Base-by-base conservation (phyloP, 2,329 filamentous ascomycete genomes). In the Canariomyces notabilis region DNA sequence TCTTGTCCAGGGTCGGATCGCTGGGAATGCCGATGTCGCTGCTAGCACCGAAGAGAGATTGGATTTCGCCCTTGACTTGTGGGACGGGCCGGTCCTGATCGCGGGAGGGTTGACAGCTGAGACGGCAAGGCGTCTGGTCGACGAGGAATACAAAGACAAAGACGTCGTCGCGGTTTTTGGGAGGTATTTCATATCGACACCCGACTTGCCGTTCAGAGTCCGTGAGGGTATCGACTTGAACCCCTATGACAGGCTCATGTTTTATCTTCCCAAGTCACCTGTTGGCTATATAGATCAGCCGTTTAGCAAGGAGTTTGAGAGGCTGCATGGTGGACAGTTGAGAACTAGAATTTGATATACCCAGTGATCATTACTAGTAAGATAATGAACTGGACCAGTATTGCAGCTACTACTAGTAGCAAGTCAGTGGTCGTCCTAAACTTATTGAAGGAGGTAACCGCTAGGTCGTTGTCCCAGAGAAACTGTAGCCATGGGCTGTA, bases 1-100 rank as follows among this genome's bases (percentile, higher is more conserved):
- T 61, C 47, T 82, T 5, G 68, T 84, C 11, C 73, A 80, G 57
- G 67, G 73, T 5, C 26, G 42, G 16, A 37, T 52, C 8, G 31
- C 22, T 2, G 51, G 46, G 8, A 39, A 34, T 33, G n/a, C 2
- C 12, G 40, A 37, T 3, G 40, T 18, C n/a, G 43, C 16, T 2
- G 26, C 9, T 1, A 21, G 6, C 14, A 37, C 35, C 19, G 43
- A 33, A 58, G 56, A 59, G 42, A 62, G 52, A 16, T 38, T 66
- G 34, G 57, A 64, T 38, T 65, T 60, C 46, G 49, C 60, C 14
- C 51, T 63, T 5, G 54, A 60, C 34, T 37, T 55, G 16, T 66
- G 59, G 59, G 53, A 60, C 35, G 40, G 59, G 20, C 60, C 64
- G 18, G 44, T 67, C 8, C 36, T 67, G 20, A 49, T 67, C 14